phyloP scores from a whole-genome alignment of 345 rosid genomes.

The Eucalyptus shirleyi region DNA sequence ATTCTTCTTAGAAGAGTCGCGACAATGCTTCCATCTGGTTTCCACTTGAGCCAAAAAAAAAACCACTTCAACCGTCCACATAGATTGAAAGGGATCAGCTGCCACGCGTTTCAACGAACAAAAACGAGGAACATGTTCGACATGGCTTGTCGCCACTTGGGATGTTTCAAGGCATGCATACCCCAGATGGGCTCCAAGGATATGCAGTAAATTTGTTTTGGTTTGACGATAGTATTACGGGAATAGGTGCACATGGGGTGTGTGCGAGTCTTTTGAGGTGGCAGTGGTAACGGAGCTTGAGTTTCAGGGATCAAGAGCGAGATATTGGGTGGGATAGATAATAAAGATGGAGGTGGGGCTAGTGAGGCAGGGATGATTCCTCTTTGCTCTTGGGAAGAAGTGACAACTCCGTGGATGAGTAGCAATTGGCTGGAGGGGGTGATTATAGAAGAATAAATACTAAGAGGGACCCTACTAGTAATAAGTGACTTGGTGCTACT shows the following conservation, averaged over 20 bases:
- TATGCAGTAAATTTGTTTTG: background rate
- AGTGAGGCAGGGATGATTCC: background rate
- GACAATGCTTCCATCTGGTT: background rate
- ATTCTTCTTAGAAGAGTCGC: rapidly evolving
- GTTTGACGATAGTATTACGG: background rate
- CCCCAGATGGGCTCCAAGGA: background rate
- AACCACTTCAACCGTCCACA: background rate
- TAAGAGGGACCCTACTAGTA: background rate
- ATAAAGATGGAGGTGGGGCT: no score
- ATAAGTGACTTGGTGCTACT: background rate
- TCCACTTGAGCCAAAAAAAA: background rate
- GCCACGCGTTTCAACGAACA: rapidly evolving
- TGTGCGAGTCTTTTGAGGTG: background rate
- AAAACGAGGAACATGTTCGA: background rate
- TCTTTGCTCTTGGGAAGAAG: background rate
- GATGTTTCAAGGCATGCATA: background rate
- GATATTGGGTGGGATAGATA: background rate
- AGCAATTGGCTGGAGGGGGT: background rate
- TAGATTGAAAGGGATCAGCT: background rate
- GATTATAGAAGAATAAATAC: background rate
- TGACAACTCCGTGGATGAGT: rapidly evolving
- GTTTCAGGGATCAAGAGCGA: background rate
- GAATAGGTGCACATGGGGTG: background rate
- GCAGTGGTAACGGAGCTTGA: background rate
- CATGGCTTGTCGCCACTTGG: background rate